A percentile compares a stretch with the other conserved stretches of the same genome.
phyloP scores from a whole-genome alignment of 768 basidiomycete genomes.

The Tylopilus cervinicoccineus region DNA sequence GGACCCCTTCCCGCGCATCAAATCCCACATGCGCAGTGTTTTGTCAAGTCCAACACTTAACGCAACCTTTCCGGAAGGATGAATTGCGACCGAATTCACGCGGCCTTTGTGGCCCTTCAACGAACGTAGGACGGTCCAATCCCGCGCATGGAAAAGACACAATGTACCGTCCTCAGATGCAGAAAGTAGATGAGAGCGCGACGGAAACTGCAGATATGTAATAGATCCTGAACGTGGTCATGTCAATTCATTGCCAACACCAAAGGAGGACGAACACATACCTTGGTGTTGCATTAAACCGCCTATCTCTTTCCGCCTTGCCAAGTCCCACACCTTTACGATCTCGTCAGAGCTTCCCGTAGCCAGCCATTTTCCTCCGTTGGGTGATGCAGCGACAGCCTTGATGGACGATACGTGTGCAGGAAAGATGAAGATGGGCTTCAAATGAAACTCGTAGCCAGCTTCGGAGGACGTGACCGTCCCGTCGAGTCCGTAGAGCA shows the following conservation, averaged over 20 bases:
- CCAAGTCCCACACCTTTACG: conserved; percentile 94
- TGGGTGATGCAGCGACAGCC: conserved; percentile 81
- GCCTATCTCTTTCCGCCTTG: conserved; percentile 88
- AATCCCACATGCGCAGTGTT: conserved; percentile 96
- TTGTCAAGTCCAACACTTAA: conserved; percentile 88
- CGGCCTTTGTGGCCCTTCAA: conserved; percentile 93
- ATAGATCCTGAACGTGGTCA: conserved; percentile 66
- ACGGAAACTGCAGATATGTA: conserved; percentile 82
- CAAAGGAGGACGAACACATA: conserved; percentile 31
- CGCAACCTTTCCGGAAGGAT: conserved; percentile 89
- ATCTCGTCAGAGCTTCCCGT: conserved; percentile 96
- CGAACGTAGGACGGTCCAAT: conserved; percentile 86
- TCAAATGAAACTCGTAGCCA: conserved; percentile 41
- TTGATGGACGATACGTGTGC: conserved; percentile 94
- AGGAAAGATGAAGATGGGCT: conserved; percentile 93
- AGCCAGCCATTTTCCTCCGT: conserved; percentile 94
- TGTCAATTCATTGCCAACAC: not conserved
- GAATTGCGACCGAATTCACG: conserved; percentile 86
- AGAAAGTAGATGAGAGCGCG: conserved; percentile 84
- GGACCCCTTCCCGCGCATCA: conserved; percentile 89
- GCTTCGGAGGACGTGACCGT: conserved; percentile 35
- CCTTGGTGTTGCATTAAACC: conserved; percentile 94
- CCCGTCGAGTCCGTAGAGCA: conserved; percentile 87
- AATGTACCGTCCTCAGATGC: conserved; percentile 92
- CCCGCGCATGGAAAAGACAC: conserved; percentile 85